phyloP scores from a whole-genome alignment of 2,329 filamentous ascomycete genomes.

The Aspergillus aculeatinus region DNA sequence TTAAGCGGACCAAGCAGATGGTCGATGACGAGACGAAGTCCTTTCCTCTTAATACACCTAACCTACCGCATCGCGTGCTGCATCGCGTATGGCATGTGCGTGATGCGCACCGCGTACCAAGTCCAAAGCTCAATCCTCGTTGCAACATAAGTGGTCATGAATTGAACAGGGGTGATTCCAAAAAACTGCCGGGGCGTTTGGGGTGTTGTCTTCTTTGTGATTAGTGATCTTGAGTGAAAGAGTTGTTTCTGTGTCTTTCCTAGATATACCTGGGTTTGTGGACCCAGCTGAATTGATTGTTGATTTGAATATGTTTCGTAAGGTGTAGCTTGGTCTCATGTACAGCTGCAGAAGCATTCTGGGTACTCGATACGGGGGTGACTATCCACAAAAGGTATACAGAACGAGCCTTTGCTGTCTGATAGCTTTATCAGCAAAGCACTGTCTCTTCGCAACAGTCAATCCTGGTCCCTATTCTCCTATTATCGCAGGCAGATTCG shows the following conservation, averaged over 20 bases:
- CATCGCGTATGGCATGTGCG: neutral
- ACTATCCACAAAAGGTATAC: too few species aligned
- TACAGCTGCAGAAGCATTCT: too few species aligned
- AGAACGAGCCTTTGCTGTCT: too few species aligned
- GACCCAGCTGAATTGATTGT: neutral
- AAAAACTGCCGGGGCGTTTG: conserved; percentile 17
- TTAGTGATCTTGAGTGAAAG: conserved; percentile 33
- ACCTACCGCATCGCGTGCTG: neutral
- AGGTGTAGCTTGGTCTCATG: too few species aligned
- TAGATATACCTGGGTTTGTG: neutral
- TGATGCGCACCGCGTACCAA: too few species aligned
- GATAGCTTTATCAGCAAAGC: too few species aligned
- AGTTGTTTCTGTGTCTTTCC: conserved; percentile 20
- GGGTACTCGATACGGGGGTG: too few species aligned
- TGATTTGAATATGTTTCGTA: neutral
- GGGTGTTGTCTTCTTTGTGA: conserved; percentile 22
- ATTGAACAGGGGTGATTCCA: conserved; percentile 13
- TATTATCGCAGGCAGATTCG: too few species aligned
- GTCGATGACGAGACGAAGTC: conserved; percentile 29
- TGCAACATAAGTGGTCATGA: conserved; percentile 17
- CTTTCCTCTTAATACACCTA: conserved; percentile 27
- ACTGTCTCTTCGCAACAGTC: too few species aligned
- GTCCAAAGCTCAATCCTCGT: conserved; percentile 1
- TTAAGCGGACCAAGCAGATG: conserved; percentile 25
- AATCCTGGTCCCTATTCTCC: too few species aligned